Evolutionary conservation across 2,329 filamentous ascomycete species (phyloP).

Genomic region (Venturia effusa): DNA sequence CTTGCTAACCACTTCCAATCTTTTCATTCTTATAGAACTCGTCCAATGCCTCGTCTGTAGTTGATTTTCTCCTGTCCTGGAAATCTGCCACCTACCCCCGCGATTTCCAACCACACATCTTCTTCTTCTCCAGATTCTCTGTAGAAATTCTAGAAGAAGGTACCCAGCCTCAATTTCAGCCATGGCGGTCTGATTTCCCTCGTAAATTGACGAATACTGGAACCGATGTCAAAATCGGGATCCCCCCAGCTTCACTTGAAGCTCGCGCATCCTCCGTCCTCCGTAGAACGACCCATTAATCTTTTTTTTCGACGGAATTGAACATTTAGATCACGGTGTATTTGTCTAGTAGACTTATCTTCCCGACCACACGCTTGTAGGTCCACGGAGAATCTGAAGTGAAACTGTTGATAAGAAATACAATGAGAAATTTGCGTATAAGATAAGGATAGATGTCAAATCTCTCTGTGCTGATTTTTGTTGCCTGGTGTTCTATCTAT

Average conservation of each 20-base stretch:
- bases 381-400: conserved; percentile 79
- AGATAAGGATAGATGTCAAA: too few species aligned
- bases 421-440: too few species aligned
- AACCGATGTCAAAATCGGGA: conserved; percentile 82
- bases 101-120: conserved; percentile 66
- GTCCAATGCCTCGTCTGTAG: conserved; percentile 67
- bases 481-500: too few species aligned
- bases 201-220: conserved; percentile 84
- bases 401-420: too few species aligned
- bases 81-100: conserved; percentile 69
- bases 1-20: conserved; percentile 48
- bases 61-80: conserved; percentile 64
- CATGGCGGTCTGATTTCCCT: conserved; percentile 69
- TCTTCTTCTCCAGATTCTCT: conserved; percentile 85
- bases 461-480: too few species aligned
- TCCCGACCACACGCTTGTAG: conserved; percentile 84
- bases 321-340: conserved; percentile 84
- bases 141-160: conserved; percentile 67
- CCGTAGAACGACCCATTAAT: conserved; percentile 87
- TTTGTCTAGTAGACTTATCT: conserved; percentile 75
- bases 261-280: conserved; percentile 69
- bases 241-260: conserved; percentile 77
- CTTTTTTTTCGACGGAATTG: conserved; percentile 79
- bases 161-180: conserved; percentile 44
- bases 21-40: conserved; percentile 60